A percentile compares a stretch with the other conserved stretches of the same genome.
phyloP scores from a whole-genome alignment of 1,284 basidiomycete species.

The Vanrija pseudolonga region DNA sequence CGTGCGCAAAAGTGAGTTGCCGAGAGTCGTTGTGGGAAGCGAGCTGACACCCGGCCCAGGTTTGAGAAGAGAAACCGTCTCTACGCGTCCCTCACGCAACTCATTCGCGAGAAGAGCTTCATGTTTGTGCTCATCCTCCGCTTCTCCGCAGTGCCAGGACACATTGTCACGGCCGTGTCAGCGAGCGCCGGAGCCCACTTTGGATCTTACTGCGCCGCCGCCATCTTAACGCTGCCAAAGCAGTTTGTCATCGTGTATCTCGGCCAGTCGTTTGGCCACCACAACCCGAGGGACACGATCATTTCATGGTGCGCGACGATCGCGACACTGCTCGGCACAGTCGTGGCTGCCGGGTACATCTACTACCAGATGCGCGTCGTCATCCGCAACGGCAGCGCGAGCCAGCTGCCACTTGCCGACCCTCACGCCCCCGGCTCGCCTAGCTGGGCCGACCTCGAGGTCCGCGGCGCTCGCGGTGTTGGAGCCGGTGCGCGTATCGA shows the following conservation, averaged over 20 bases:
- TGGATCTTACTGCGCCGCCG: slow-evolving; percentile 40
- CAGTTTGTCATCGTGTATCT: slow-evolving; percentile 45
- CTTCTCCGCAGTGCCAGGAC: slow-evolving; percentile 45
- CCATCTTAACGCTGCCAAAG: slow-evolving; percentile 44
- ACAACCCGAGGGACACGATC: slow-evolving; percentile 33
- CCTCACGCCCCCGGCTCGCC: slow-evolving; percentile 1
- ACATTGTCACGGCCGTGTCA: slow-evolving; percentile 44
- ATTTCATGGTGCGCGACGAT: slow-evolving; percentile 33
- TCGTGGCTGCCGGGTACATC: slow-evolving; percentile 43
- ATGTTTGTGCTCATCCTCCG: slow-evolving; percentile 43
- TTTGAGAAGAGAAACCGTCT: slow-evolving; percentile 44
- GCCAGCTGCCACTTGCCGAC: slow-evolving; percentile 13
- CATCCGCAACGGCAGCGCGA: slow-evolving; percentile 22
- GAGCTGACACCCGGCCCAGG: slow-evolving; percentile 10
- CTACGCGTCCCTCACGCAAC: slow-evolving; percentile 38
- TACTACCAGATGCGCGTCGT: slow-evolving; percentile 47
- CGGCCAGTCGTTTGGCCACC: slow-evolving; percentile 37
- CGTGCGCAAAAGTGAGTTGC: slow-evolving; percentile 36
- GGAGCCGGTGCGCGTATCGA: slow-evolving; percentile 7
- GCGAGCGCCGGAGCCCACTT: slow-evolving; percentile 44
- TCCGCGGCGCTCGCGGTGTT: slow-evolving; percentile 2
- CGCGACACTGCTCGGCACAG: slow-evolving; percentile 37
- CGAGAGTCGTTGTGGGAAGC: not conserved
- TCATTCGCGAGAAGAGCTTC: slow-evolving; percentile 46
- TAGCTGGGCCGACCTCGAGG: slow-evolving; percentile 5